Conservation (phyloP, 345 rosid species). For the Eucalyptus erythrocorys region DNA sequence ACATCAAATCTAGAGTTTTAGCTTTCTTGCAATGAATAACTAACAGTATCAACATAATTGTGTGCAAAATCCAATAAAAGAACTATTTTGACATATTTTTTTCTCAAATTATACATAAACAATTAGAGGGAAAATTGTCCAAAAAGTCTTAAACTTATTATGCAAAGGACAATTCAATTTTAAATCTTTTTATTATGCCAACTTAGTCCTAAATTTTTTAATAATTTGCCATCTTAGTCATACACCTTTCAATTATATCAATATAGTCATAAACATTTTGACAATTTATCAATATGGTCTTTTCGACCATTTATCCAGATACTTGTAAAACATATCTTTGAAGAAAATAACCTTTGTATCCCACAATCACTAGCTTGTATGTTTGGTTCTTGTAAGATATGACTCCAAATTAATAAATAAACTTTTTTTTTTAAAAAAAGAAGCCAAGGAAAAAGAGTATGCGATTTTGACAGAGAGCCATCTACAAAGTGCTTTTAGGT, state of each 20-base stretch:
- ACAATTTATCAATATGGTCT: accelerated
- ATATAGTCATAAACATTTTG: no score
- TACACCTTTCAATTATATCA: accelerated
- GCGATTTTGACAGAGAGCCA: background rate
- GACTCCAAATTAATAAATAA: background rate
- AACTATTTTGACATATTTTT: background rate
- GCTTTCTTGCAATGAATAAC: background rate
- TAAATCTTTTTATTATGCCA: accelerated
- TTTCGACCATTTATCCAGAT: background rate
- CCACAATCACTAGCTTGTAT: background rate
- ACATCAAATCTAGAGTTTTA: background rate
- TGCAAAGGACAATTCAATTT: accelerated
- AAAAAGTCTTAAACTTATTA: accelerated
- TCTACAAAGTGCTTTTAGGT: background rate
- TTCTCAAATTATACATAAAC: background rate
- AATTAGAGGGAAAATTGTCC: accelerated
- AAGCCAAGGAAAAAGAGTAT: background rate
- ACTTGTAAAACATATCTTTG: accelerated
- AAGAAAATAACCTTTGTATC: background rate
- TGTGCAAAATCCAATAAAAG: background rate
- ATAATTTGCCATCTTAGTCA: accelerated
- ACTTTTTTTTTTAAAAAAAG: no score
- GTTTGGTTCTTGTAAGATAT: background rate
- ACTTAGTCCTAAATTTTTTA: no score
- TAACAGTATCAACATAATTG: background rate